Conservation (phyloP, 805 yeast species). For the Ogataea glucozyma region DNA sequence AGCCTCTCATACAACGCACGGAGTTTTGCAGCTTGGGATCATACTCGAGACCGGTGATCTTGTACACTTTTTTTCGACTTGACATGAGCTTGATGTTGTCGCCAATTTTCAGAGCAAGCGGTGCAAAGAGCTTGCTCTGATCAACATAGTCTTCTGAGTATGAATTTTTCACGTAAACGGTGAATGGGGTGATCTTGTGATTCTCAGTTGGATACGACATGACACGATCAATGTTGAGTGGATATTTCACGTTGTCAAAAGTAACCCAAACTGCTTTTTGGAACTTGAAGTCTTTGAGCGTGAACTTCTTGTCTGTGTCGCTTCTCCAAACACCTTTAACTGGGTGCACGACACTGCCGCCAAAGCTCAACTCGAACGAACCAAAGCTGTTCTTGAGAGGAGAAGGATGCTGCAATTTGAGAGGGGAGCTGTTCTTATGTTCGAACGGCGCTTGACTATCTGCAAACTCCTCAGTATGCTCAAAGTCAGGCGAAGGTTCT, state of each 20-base stretch:
- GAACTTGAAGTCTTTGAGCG: constrained; percentile 9
- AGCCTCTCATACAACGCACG: constrained; percentile 63
- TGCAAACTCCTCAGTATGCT: constrained; percentile 12
- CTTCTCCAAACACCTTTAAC: constrained; percentile 8
- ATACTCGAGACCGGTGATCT: constrained; percentile 49
- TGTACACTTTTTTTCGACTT: constrained; percentile 35
- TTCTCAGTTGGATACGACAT: constrained; percentile 2
- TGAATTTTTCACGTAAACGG: constrained; percentile 11
- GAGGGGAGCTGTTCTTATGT: no score
- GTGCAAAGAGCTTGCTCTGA: constrained; percentile 35
- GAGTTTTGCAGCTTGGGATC: constrained; percentile 16
- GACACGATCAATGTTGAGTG: constrained; percentile 13
- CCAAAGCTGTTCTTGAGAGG: no score
- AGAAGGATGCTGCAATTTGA: no score
- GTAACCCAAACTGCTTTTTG: constrained; percentile 19
- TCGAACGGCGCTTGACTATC: constrained; percentile 4
- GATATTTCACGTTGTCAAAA: constrained; percentile 12
- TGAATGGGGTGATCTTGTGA: neutral
- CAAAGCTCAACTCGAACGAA: constrained; percentile 1
- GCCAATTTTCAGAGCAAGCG: constrained; percentile 58
- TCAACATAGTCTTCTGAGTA: constrained; percentile 33
- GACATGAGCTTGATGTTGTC: constrained; percentile 45
- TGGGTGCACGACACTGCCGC: constrained; percentile 2
- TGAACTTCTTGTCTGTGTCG: constrained; percentile 8
- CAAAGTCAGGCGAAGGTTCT: constrained; percentile 17